Evolutionary conservation across 345 rosid species (phyloP), one percentile per base, ranked within the genome.

Genomic region (Bretschneidera sinensis): DNA sequence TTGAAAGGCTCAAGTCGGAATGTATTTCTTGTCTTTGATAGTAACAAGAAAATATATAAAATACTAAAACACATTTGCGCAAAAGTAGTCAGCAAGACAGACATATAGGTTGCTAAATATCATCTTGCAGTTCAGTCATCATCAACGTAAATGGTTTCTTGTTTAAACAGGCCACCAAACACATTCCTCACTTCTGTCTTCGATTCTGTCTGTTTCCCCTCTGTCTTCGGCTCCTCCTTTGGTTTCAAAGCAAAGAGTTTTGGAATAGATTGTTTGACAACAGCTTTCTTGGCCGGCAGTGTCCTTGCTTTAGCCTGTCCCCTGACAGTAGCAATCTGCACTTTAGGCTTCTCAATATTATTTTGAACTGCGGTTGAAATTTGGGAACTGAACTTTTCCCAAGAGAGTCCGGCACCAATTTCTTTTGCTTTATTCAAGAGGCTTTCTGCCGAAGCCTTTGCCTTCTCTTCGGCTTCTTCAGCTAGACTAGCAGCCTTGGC

Each of bases 141-240:
- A 18, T 92, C 97, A 8, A 92, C 35, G 39, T 84, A 92, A 54
- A 89, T 76, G 25, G 98, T 92, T 76, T 92, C 98, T 70, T 92
- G 98, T 80, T 84, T 59, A 74, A 92, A 89, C 63, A 92, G 64
- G 21, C 97, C 98, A 14, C 98, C 97, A 33, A 92, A 87, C 61
- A 84, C 69, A 66, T 92, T 92, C 78, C 84, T 84, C 63, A 83
- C 84, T 60, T 92, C 96, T 31, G 62, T 62, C 76, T 85, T 76
- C 9, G 74, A 48, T 70, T 87, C 84, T 0, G 72, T 60, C 59
- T 60, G 50, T 51, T 48, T 60, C 47, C 70, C 78, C 48, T 73
- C 64, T 19, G 78, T 57, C 73, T 75, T 69, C 9, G 74, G 54
- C 59, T 71, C 59, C 51, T 55, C 56, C 22, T 71, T 66, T 0